These are phyloP conservation scores for Paradendryphiella salina DNA, from an alignment of 2,329 filamentous ascomycete genomes.

Conservation along the genomic window DNA sequence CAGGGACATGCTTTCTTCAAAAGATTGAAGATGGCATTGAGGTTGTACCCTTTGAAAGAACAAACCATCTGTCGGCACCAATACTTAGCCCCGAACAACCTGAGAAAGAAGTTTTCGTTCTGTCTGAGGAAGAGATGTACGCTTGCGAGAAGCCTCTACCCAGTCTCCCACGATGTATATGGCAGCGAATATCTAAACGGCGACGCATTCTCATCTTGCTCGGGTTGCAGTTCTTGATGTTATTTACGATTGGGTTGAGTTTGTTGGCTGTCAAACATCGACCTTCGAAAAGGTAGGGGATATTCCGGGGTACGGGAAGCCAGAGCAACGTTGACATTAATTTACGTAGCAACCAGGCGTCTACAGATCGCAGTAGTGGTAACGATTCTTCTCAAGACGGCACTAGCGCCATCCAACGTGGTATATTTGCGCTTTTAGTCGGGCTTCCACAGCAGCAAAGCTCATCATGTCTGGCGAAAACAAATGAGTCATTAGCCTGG, in stretches of 20 bases:
- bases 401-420: conserved; percentile 18
- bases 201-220: conserved; percentile 29
- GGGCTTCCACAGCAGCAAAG: conserved; percentile 28
- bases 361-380: conserved; percentile 2
- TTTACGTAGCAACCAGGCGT: background rate
- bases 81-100: conserved; percentile 31
- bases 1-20: conserved; percentile 15
- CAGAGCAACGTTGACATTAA: background rate
- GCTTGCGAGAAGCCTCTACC: conserved; percentile 32
- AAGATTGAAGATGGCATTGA: conserved; percentile 38
- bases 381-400: background rate
- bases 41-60: conserved; percentile 36
- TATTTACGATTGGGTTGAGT: conserved; percentile 22
- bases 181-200: conserved; percentile 26
- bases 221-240: conserved; percentile 22
- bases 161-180: conserved; percentile 23
- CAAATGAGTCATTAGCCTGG: conserved; percentile 34
- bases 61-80: conserved; percentile 28
- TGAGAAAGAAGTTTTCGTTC: conserved; percentile 36
- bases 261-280: conserved; percentile 18
- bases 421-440: conserved; percentile 27
- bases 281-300: conserved; percentile 14
- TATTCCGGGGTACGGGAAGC: background rate
- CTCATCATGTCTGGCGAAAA: conserved; percentile 31
- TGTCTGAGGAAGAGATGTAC: conserved; percentile 1